phyloP scores from a whole-genome alignment of 83 land plant species.

The Diphasiastrum complanatum region DNA sequence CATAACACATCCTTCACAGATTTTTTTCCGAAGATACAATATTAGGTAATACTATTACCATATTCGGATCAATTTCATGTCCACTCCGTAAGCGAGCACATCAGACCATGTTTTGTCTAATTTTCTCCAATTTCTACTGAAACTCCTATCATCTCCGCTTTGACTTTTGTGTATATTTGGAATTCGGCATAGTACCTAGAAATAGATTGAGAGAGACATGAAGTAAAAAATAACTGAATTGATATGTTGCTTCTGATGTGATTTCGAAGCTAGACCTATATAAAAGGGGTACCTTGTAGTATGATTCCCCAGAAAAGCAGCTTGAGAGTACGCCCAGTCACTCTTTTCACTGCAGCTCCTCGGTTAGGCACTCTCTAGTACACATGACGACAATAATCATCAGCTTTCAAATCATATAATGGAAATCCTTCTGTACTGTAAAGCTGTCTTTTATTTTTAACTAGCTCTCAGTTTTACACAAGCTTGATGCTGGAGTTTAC shows the following conservation, averaged over 20 bases:
- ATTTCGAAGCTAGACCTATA: no score
- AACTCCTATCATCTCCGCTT: no score
- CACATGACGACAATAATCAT: background rate
- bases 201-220: background rate
- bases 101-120: background rate
- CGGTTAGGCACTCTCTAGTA: slow-evolving; percentile 36
- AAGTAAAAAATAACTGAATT: no score
- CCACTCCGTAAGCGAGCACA: slow-evolving; percentile 54
- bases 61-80: slow-evolving; percentile 44
- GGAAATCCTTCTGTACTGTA: no score
- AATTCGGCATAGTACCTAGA: no score
- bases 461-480: background rate
- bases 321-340: slow-evolving; percentile 36
- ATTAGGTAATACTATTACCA: no score
- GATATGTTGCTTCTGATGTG: no score
- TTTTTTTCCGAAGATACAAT: no score
- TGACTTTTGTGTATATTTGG: no score
- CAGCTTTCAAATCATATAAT: background rate
- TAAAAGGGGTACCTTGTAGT: slow-evolving; percentile 45
- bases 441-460: no score
- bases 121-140: background rate
- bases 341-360: slow-evolving; percentile 32
- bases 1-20: no score
- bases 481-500: slow-evolving; percentile 13
- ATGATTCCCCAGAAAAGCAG: slow-evolving; percentile 52